Percentiles rank a stretch among this genome's conserved stretches.
Evolutionary conservation across 768 basidiomycete species (phyloP).

Genomic region (Phanerodontia chrysosporium): DNA sequence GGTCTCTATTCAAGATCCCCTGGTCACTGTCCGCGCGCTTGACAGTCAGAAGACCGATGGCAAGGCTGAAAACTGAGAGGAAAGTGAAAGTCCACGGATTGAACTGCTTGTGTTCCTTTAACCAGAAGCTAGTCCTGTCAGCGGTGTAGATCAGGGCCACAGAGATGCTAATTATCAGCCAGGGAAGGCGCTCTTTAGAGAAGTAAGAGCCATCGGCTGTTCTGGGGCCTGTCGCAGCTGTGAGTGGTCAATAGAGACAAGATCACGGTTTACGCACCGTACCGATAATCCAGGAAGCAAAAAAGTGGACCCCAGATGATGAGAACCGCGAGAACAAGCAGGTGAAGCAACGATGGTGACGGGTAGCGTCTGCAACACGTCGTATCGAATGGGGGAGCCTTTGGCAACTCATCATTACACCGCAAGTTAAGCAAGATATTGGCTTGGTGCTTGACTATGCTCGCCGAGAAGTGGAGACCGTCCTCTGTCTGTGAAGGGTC

Average conservation of each 20-base stretch:
- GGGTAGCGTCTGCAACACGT: slow-evolving; percentile 86
- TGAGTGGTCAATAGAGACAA: neutral
- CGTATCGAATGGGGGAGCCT: slow-evolving; percentile 43
- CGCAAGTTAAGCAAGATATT: slow-evolving; percentile 73
- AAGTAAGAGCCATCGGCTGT: slow-evolving; percentile 21
- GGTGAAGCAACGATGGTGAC: slow-evolving; percentile 52
- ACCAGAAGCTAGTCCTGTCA: slow-evolving; percentile 83
- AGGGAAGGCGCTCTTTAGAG: slow-evolving; percentile 38
- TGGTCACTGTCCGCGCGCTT: slow-evolving; percentile 75
- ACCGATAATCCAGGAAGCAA: slow-evolving; percentile 30
- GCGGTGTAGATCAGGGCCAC: slow-evolving; percentile 70
- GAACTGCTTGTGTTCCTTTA: slow-evolving; percentile 87
- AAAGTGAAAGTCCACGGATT: slow-evolving; percentile 62
- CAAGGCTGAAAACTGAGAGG: slow-evolving; percentile 51
- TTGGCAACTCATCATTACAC: slow-evolving; percentile 85
- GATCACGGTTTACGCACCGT: slow-evolving; percentile 22
- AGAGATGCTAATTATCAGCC: slow-evolving; percentile 61
- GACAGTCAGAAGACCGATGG: slow-evolving; percentile 58
- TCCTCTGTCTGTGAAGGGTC: slow-evolving; percentile 73
- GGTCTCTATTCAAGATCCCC: slow-evolving; percentile 86
- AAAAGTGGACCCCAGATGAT: slow-evolving; percentile 49
- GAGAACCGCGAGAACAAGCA: slow-evolving; percentile 43
- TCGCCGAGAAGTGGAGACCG: slow-evolving; percentile 75
- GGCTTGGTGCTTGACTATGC: slow-evolving; percentile 63
- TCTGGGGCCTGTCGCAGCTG: slow-evolving; percentile 11